These are phyloP conservation scores for Umbilicus rupestris DNA, from an alignment of 164 flowering plant genomes.

Conservation along the genomic window DNA sequence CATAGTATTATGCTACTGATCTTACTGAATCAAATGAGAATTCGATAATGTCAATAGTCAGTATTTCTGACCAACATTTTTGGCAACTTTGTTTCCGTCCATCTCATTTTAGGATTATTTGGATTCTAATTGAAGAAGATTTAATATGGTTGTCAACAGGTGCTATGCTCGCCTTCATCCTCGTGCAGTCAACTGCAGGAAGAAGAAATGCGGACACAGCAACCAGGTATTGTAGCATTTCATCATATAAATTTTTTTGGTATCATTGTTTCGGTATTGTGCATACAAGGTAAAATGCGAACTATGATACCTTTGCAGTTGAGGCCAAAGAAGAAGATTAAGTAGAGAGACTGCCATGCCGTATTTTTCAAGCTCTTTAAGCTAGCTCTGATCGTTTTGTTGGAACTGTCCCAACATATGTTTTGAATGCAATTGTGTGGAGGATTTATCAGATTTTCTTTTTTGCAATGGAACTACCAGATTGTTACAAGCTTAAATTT, in stretches of 20 bases:
- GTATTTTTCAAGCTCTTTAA: neutral
- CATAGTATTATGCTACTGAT: too few relatives aligned
- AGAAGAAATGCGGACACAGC: constrained; percentile 44
- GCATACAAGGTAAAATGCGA: neutral
- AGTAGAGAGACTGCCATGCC: neutral
- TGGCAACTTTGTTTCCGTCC: too few relatives aligned
- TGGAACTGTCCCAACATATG: neutral
- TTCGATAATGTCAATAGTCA: too few relatives aligned
- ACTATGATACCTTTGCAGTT: constrained; percentile 1
- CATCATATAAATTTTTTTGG: neutral
- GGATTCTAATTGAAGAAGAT: neutral
- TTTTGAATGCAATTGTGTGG: too few relatives aligned
- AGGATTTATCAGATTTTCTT: neutral
- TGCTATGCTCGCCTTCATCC: constrained; percentile 41
- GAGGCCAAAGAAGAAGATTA: constrained; percentile 14
- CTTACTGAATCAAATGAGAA: too few relatives aligned
- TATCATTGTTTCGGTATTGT: neutral
- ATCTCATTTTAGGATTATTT: neutral
- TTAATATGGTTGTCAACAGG: constrained; percentile 11
- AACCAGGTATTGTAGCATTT: constrained; percentile 24
- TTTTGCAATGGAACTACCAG: neutral
- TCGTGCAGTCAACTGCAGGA: constrained; percentile 41
- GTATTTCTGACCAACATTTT: too few relatives aligned
- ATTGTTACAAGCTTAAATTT: too few relatives aligned
- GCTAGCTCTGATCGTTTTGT: neutral